Base-by-base conservation (phyloP, 805 yeast species). In the Nakazawaea pomicola region DNA sequence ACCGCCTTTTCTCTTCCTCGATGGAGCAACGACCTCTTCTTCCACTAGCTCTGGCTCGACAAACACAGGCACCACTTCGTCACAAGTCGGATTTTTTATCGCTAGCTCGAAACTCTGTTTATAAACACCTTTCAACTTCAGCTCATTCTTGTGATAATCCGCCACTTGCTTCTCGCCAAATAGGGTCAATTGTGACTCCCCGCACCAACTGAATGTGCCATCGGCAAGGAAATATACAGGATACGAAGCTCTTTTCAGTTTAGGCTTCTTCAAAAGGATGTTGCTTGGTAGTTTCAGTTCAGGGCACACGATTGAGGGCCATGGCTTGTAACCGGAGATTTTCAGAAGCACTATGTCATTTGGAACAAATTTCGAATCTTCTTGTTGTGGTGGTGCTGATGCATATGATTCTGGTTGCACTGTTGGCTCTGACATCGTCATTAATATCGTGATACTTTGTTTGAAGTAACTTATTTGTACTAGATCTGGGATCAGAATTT, bases 51-150 rank as follows among this genome's bases (percentile, higher is more conserved):
- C 34, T 14, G 33, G 33, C n/a, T 72, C 74, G 9, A 59, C 64
- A 46, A 80, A 74, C 64, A 52, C 83, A 6, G 40, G 47, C 10
- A 38, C 77, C 3, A 76, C 83, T 20, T 72, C 73, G 30, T 57
- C 43, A 28, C 44, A 30, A 11, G 17, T 37, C 11, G 45, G 45
- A 11, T 21, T 38, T 18, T 44, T 34, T 27, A 33, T 32, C 31
- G 44, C 45, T 28, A 33, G 20, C 34, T 29, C 45, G 25, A 40
- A 43, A 45, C 42, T 45, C 25, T 45, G 29, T 27, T 35, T 31
- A 30, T 33, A 35, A 11, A 33, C 25, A 16, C 39, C 43, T 41
- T 38, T 38, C 21, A 30, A 35, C 18, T 24, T 39, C 14, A 19
- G 18, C 23, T 20, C 21, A 8, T n/a, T 21, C 31, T 40, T 31